Evolutionary conservation across 2,329 filamentous ascomycete species (phyloP).

Genomic region (Calonectria pteridis): DNA sequence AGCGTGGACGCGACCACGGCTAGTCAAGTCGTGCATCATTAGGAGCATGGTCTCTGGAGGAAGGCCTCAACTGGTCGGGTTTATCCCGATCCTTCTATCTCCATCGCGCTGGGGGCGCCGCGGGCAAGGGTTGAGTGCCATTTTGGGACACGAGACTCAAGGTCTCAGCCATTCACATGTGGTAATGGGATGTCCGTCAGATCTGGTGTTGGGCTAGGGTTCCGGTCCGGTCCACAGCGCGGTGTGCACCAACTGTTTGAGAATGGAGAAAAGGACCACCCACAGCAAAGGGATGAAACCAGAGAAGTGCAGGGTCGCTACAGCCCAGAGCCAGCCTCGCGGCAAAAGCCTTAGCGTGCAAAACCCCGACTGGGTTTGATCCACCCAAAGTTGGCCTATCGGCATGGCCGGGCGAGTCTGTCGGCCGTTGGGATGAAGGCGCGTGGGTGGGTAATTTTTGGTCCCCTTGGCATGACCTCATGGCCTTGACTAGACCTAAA

Average conservation of each 20-base stretch:
- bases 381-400: conserved; percentile 21
- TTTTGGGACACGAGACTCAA: conserved; percentile 50
- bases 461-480: conserved; percentile 42
- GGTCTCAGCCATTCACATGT: conserved; percentile 41
- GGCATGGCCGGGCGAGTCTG: conserved; percentile 27
- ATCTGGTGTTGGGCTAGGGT: conserved; percentile 38
- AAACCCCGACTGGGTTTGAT: neutral
- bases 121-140: conserved; percentile 39
- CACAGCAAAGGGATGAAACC: conserved; percentile 5
- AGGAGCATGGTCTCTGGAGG: conserved; percentile 14
- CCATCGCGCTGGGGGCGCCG: conserved; percentile 18
- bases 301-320: neutral
- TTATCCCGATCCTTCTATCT: conserved; percentile 27
- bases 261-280: neutral
- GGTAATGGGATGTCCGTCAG: conserved; percentile 35
- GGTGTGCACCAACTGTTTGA: conserved; percentile 22
- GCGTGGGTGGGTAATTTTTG: conserved; percentile 9
- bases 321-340: neutral
- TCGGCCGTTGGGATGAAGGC: neutral
- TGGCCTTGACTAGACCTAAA: conserved; percentile 35
- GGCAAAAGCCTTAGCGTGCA: conserved; percentile 7
- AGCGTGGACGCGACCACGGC: neutral
- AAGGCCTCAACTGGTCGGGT: conserved; percentile 19
- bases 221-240: conserved; percentile 21
- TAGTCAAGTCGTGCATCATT: conserved; percentile 25